phyloP scores from a whole-genome alignment of 208 protist genomes.

The Sergeia podlipaevii region DNA sequence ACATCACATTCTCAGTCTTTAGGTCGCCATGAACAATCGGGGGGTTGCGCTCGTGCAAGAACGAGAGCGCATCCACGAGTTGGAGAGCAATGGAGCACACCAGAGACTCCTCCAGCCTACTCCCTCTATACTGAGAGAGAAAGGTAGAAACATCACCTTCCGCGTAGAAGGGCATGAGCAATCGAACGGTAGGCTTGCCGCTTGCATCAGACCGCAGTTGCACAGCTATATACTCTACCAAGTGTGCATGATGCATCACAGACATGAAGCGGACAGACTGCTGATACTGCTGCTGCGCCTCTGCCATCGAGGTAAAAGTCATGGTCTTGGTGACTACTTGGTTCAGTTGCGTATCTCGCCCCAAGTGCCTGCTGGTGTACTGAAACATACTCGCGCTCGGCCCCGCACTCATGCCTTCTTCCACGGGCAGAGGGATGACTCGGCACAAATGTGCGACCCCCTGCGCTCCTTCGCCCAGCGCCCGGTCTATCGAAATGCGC shows the following conservation, averaged over 20 bases:
- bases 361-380: conserved; percentile 24
- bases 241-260: conserved; percentile 45
- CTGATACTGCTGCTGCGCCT: conserved; percentile 45
- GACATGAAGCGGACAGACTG: conserved; percentile 72
- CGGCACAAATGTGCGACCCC: conserved; percentile 50
- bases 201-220: conserved; percentile 50
- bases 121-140: conserved; percentile 36
- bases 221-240: conserved; percentile 76
- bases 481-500: conserved; percentile 17
- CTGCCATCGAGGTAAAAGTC: conserved; percentile 17
- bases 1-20: conserved; percentile 75
- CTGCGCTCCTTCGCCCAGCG: conserved; percentile 60
- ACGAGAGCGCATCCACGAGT: conserved; percentile 41
- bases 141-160: conserved; percentile 51
- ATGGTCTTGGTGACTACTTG: conserved; percentile 66
- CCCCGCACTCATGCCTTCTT: conserved; percentile 16
- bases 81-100: conserved; percentile 62
- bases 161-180: conserved; percentile 77
- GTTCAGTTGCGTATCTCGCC: conserved; percentile 11
- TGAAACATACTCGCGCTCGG: conserved; percentile 13
- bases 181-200: conserved; percentile 30
- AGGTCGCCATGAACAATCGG: conserved; percentile 82
- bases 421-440: conserved; percentile 22
- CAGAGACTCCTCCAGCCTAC: conserved; percentile 44
- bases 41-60: conserved; percentile 73